Base-by-base conservation (phyloP, 78 protist species). In the Diacronema lutheri region DNA sequence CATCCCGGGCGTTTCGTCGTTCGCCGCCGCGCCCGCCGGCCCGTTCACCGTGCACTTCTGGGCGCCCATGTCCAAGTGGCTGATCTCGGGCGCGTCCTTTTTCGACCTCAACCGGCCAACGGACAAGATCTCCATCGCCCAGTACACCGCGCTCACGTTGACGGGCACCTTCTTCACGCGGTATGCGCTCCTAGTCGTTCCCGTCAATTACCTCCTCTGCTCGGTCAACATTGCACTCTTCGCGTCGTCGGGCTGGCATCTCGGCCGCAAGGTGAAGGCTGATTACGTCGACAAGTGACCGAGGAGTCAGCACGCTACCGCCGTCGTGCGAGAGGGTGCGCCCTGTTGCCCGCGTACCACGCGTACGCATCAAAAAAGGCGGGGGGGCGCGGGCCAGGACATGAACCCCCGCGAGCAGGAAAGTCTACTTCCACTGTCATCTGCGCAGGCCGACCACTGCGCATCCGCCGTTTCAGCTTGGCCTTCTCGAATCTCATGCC, bases 31-130 rank as follows among this genome's bases (percentile, higher is more conserved):
- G 33, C 46, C 66, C n/a, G 82, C 55, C 33, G 82, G 83, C 56
- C 83, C 83, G 31, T 76, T 76, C 66, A 56, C 62, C 66, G 65
- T 76, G 29, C 83, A 76, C 66, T 76, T 76, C 83, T 76, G 83
- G 83, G 83, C 83, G 12, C 83, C 83, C 38, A 76, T 56, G 69
- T 56, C 50, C 41, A 76, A 76, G 62, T 76, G 83, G 83, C 69
- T 56, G 25, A 50, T 76, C 62, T 76, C 83, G 25, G 73, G 50
- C 13, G 41, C 41, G 35, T 26, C 20, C 37, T 56, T 76, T 29
- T 66, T 76, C 44, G 83, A 76, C 58, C 83, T 76, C 31, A n/a
- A 76, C 11, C 62, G 83, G 20, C 83, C 83, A 19, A 56, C 66
- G 26, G 83, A 76, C 38, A 76, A 76, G 57, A 76, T 76, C 83